These are phyloP conservation scores for Fusarium ramigenum DNA, from an alignment of 2,329 filamentous ascomycete genomes.

Conservation along the genomic window DNA sequence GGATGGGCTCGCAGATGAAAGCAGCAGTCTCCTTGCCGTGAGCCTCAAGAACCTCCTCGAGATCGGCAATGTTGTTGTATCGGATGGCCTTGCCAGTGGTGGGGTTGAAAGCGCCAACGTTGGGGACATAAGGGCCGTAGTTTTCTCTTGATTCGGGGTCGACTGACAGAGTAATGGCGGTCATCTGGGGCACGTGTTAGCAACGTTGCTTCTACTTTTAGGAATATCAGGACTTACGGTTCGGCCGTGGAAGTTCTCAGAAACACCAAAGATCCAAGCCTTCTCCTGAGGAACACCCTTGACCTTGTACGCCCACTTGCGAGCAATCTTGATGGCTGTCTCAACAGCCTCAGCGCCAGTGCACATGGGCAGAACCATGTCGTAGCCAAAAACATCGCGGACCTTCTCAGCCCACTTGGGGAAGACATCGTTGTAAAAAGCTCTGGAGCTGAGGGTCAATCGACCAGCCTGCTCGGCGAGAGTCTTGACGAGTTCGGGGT, in stretches of 20 bases:
- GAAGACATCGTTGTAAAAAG: slow-evolving; percentile 37
- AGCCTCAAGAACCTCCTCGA: slow-evolving; percentile 32
- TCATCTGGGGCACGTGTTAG: slow-evolving; percentile 67
- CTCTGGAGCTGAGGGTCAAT: slow-evolving; percentile 53
- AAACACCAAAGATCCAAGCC: slow-evolving; percentile 36
- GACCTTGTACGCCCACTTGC: slow-evolving; percentile 36
- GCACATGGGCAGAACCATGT: slow-evolving; percentile 34
- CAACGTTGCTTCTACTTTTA: background rate
- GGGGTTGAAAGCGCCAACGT: slow-evolving; percentile 72
- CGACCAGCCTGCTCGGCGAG: slow-evolving; percentile 88
- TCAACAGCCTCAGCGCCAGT: slow-evolving; percentile 36
- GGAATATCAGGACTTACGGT: slow-evolving; percentile 69
- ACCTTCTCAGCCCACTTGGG: slow-evolving; percentile 38
- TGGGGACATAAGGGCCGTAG: slow-evolving; percentile 95
- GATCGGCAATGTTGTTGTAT: slow-evolving; percentile 36
- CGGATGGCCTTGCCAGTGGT: slow-evolving; percentile 31
- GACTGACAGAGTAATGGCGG: slow-evolving; percentile 92
- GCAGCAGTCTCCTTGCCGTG: slow-evolving; percentile 34
- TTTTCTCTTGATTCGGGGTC: slow-evolving; percentile 96
- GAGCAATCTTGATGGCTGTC: slow-evolving; percentile 34
- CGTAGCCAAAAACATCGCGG: slow-evolving; percentile 33
- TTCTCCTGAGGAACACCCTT: slow-evolving; percentile 36
- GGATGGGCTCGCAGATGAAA: slow-evolving; percentile 36
- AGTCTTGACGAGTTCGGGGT: slow-evolving; percentile 93
- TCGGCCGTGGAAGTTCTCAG: slow-evolving; percentile 37